Base-by-base conservation (phyloP, 169 alveolate genomes). In the Eimeria sp. region DNA sequence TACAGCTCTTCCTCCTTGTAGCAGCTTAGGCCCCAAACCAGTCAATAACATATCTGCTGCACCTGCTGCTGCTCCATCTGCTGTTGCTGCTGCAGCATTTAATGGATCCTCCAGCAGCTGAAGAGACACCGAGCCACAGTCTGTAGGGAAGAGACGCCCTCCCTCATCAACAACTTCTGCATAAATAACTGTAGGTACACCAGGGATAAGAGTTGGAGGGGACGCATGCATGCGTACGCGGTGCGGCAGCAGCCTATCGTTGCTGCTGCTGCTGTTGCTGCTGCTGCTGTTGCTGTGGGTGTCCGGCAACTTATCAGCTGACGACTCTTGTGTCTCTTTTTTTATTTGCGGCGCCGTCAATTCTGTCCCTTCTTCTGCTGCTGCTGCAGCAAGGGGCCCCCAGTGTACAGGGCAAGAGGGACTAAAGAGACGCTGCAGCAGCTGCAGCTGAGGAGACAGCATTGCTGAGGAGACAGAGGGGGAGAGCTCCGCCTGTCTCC, bases 111-210 rank as follows among this genome's bases (percentile, higher is more conserved):
- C 73, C 25, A 49, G 47, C 7, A 82, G 90, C 45, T 49, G 73
- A 2, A 82, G 49, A 22, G 90, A 82, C 90, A 82, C 90, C 30
- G 90, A 82, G 30, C 90, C 90, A 73, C 90, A 82, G 72, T 82
- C 90, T 49, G 90, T 51, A n/a, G 90, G 73, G n/a, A 51, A 10
- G 14, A 82, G 47, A 34, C 57, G 90, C 20, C 90, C 90, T 27
- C 51, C 30, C 6, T 9, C 45, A 51, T 82, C 90, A 18, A 82
- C 90, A 25, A 82, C 57, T 51, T 82, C 90, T 22, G 90, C 90
- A 2, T 25, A 49, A 0, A 82, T 5, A 22, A 45, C 72, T 54
- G 90, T 82, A n/a, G 49, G 25, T 51, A 40, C 73, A 49, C 90
- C 90, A 11, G 47, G 67, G 14, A 27, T 82, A 11, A 82, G 47